These are phyloP conservation scores for Chlamydomonas urium DNA, from an alignment of 139 green algal genomes.

Conservation along the genomic window DNA sequence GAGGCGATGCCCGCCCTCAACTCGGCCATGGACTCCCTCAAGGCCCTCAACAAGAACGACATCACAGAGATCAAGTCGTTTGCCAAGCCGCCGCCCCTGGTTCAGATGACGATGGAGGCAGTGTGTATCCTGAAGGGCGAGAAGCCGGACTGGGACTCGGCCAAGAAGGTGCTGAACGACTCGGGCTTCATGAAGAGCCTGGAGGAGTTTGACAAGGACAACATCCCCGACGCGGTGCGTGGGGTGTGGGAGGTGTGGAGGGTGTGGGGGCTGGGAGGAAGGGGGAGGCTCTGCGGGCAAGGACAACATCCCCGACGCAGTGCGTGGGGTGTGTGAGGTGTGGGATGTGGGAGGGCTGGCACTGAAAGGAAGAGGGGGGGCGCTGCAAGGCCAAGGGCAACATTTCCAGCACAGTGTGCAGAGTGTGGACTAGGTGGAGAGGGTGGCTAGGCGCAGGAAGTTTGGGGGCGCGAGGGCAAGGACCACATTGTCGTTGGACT, in stretches of 20 bases:
- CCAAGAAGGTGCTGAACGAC: slow-evolving; percentile 70
- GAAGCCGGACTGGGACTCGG: slow-evolving; percentile 81
- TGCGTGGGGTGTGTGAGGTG: too few relatives aligned
- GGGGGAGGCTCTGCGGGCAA: too few relatives aligned
- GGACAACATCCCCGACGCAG: slow-evolving; percentile 66
- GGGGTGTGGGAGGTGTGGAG: too few relatives aligned
- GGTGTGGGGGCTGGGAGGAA: too few relatives aligned
- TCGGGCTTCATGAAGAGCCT: slow-evolving; percentile 70
- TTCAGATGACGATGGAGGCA: slow-evolving; percentile 81
- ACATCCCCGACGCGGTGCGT: slow-evolving; percentile 57
- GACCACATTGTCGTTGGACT: too few relatives aligned
- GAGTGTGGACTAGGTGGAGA: too few relatives aligned
- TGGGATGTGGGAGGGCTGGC: too few relatives aligned
- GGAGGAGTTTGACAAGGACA: slow-evolving; percentile 83
- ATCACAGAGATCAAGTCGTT: slow-evolving; percentile 85
- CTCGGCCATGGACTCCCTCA: slow-evolving; percentile 67
- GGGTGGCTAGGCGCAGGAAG: too few relatives aligned
- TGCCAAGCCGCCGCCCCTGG: slow-evolving; percentile 72
- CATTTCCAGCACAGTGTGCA: slow-evolving; percentile 56
- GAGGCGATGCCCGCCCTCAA: slow-evolving; percentile 79
- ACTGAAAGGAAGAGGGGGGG: too few relatives aligned
- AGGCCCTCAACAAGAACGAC: slow-evolving; percentile 64
- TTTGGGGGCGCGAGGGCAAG: too few relatives aligned
- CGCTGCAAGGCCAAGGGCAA: slow-evolving; percentile 83
- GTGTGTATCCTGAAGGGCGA: slow-evolving; percentile 72